Base-by-base conservation (phyloP, 306 rosid genomes). In the Gastrolobium villosum region DNA sequence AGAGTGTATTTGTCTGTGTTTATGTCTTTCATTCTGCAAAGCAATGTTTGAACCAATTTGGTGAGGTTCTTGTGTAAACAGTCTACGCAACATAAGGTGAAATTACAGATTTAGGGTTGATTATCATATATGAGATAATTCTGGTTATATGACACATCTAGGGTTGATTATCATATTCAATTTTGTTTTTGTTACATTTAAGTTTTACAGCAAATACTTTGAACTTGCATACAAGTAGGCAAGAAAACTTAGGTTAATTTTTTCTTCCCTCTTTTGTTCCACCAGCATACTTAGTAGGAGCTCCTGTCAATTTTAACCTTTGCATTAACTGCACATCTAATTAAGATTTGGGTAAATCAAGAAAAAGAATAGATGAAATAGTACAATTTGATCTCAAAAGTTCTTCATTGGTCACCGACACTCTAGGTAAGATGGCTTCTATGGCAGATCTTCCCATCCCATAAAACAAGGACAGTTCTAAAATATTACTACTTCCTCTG, bases 1-100 rank as follows among this genome's bases (percentile, higher is more conserved):
- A 20, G 26, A n/a, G 54, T 72, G 82, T 55, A 8, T 77, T 61
- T 73, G 79, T 75, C 65, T 55, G 9, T 78, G 68, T 72, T 80
- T 39, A n/a, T 68, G 57, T 57, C 36, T 65, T 40, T 26, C 63
- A 61, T 61, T 60, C n/a, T 46, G 46, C 50, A 48, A 32, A 14
- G 53, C 52, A 63, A 68, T 60, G 30, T 49, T 81, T 32, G 60
- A 75, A 60, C 52, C 44, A 81, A 46, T 31, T 69, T 46, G 44
- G 32, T 57, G 65, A 37, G 34, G 35, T 36, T 54, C 5, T 55
- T 45, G 46, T 73, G 60, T 55, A 35, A 14, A 63, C 69, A 32
- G 6, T 36, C 3, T 45, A 45, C 1, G 31, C 57, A 34, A 43
- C 35, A 62, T 64, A 45, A 14, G 59, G 10, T 72, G 48, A n/a